Base-by-base conservation (phyloP, 2,329 filamentous ascomycete species). In the Tolypocladium ovalisporum region DNA sequence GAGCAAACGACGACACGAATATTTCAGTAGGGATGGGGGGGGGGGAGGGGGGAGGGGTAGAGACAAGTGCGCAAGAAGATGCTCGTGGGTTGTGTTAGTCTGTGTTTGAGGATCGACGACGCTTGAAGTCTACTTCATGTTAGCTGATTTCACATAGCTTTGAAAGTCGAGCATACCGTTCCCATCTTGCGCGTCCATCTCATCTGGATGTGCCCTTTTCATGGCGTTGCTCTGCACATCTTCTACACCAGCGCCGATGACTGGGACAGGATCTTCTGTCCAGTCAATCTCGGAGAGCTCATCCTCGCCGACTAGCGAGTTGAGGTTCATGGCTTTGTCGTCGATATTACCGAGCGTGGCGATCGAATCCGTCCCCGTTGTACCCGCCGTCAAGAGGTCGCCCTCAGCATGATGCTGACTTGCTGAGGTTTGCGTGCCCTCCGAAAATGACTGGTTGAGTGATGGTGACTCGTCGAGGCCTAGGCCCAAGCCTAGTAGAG, bases 111-210 rank as follows among this genome's bases (percentile, higher is more conserved):
- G 70, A 74, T 58, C 79, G 79, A 66, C 74, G 76, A 64, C 80
- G 80, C 71, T 81, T 83, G 69, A 72, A 66, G 66, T 79, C 79
- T 72, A 63, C 58, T 42, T 61, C 59, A 17, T 35, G 35, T 58
- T 56, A 58, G 57, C 52, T 34, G 22, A 4, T 29, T n/a, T 9
- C 19, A 37, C 13, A 37, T 10, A 36, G 29, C 4, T 22, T 44
- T 24, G 15, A 27, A 13, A 24, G 29, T 44, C 19, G 22, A 51
- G 12, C 54, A 39, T 67, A 71, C 68, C 68, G 61, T 70, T 67
- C 58, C 69, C 68, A 57, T 70, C 69, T 63, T 70, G 71, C 57
- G 63, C 62, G 57, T 68, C 69, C 52, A 59, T 32, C 5, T 54
- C 55, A 12, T 32, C 17, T 8, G 57, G 54, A 8, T 15, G n/a